Conservation (phyloP, 805 yeast genomes). For the Yamadazyma sp. region DNA sequence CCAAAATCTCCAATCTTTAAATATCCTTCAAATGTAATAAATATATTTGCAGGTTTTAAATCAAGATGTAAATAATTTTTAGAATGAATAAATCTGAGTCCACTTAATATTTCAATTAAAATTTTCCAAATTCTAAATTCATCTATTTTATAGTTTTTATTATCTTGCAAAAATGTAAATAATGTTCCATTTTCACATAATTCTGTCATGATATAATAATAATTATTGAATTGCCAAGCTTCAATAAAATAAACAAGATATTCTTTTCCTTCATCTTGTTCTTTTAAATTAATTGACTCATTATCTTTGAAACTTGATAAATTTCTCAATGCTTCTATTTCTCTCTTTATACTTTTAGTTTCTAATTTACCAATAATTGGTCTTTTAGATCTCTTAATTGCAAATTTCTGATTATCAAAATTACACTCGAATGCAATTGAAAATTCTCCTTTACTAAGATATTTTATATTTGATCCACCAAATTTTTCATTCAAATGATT, state of each 20-base stretch:
- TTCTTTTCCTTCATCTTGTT: slow-evolving; percentile 64
- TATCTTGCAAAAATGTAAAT: slow-evolving; percentile 74
- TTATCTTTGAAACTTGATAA: slow-evolving; percentile 37
- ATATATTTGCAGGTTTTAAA: slow-evolving; percentile 91
- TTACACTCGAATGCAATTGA: slow-evolving; percentile 82
- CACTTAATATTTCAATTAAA: slow-evolving; percentile 75
- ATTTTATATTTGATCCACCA: slow-evolving; percentile 55
- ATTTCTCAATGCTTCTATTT: slow-evolving; percentile 64
- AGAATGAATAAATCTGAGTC: slow-evolving; percentile 76
- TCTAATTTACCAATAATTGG: slow-evolving; percentile 53
- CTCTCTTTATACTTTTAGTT: slow-evolving; percentile 62
- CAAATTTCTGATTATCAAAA: slow-evolving; percentile 66
- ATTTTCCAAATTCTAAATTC: slow-evolving; percentile 99
- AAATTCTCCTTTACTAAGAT: slow-evolving; percentile 85
- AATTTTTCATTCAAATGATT: slow-evolving; percentile 47
- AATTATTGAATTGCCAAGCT: slow-evolving; percentile 78
- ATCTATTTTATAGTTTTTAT: slow-evolving; percentile 73
- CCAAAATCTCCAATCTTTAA: slow-evolving; percentile 97
- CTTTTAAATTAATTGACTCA: slow-evolving; percentile 28
- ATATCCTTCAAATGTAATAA: slow-evolving; percentile 91
- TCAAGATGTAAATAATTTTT: slow-evolving; percentile 79
- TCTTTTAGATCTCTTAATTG: slow-evolving; percentile 82
- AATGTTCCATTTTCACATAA: slow-evolving; percentile 93
- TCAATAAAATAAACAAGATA: slow-evolving; percentile 76
- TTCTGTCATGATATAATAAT: slow-evolving; percentile 89